Evolutionary conservation across 257 asterid genomes (phyloP).

Genomic region (Marsdenia floribunda): DNA sequence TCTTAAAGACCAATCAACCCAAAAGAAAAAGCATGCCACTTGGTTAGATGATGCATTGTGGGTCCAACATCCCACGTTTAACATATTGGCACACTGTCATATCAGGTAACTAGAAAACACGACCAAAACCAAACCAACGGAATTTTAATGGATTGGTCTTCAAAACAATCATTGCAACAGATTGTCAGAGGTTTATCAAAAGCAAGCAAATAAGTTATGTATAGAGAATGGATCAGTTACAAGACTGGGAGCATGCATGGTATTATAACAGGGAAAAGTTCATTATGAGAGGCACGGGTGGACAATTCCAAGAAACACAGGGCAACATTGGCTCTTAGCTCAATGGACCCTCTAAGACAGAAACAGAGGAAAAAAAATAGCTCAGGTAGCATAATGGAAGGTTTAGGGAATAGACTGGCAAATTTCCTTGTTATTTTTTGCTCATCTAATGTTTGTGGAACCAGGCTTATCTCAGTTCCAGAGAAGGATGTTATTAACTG

Average conservation of each 20-base stretch:
- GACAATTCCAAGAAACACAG: background rate
- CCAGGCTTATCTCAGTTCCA: background rate
- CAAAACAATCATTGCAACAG: background rate
- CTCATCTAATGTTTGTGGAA: background rate
- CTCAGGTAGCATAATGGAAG: background rate
- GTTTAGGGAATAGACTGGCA: background rate
- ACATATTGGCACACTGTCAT: background rate
- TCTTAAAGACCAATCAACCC: background rate
- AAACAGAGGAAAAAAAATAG: background rate
- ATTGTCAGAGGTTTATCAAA: background rate
- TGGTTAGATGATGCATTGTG: no score
- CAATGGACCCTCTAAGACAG: background rate
- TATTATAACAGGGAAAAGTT: background rate
- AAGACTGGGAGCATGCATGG: background rate
- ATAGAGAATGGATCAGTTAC: background rate
- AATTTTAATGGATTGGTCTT: background rate
- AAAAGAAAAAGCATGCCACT: background rate
- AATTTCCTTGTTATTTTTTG: background rate
- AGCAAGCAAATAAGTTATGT: background rate
- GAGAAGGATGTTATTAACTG: background rate
- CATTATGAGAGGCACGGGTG: background rate
- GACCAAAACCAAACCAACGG: background rate
- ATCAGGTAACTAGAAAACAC: background rate
- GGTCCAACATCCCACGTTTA: background rate
- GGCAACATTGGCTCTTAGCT: background rate